phyloP scores from a whole-genome alignment of 2,329 filamentous ascomycete genomes.

The Monosporascus sp. region DNA sequence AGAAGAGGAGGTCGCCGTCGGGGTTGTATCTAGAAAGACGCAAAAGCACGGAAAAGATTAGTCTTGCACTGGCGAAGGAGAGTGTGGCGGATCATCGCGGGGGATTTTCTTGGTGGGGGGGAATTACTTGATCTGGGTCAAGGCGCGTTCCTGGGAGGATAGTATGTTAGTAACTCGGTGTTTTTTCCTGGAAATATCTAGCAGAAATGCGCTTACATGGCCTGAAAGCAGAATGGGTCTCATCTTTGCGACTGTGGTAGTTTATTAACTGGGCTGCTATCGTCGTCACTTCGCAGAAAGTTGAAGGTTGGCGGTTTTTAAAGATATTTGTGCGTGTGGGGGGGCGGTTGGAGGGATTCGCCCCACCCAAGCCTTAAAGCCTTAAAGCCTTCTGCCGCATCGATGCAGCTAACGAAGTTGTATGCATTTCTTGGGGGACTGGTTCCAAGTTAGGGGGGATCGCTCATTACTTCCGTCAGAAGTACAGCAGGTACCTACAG shows the following conservation, averaged over 20 bases:
- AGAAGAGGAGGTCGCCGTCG: conserved; percentile 96
- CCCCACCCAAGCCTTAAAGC: not conserved
- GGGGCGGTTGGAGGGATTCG: not conserved
- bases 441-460: too few relatives aligned
- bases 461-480: too few relatives aligned
- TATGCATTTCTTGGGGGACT: not conserved
- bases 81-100: not conserved
- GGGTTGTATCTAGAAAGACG: conserved; percentile 63
- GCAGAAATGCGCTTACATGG: conserved; percentile 52
- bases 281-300: conserved; percentile 1
- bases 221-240: conserved; percentile 93
- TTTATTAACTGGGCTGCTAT: conserved; percentile 6
- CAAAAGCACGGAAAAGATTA: conserved; percentile 3
- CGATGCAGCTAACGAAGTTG: not conserved
- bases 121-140: conserved; percentile 84
- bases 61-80: not conserved
- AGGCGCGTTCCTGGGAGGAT: conserved; percentile 68
- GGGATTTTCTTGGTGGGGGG: conserved; percentile 4
- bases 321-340: not conserved
- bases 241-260: conserved; percentile 57
- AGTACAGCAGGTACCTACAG: too few relatives aligned
- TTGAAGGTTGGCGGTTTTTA: not conserved
- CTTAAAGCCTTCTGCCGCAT: not conserved
- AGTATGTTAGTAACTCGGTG: conserved; percentile 9
- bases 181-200: not conserved